These are phyloP conservation scores for Nannochloropsis salina DNA, from an alignment of 108 stramenopile species.

Conservation along the genomic window DNA sequence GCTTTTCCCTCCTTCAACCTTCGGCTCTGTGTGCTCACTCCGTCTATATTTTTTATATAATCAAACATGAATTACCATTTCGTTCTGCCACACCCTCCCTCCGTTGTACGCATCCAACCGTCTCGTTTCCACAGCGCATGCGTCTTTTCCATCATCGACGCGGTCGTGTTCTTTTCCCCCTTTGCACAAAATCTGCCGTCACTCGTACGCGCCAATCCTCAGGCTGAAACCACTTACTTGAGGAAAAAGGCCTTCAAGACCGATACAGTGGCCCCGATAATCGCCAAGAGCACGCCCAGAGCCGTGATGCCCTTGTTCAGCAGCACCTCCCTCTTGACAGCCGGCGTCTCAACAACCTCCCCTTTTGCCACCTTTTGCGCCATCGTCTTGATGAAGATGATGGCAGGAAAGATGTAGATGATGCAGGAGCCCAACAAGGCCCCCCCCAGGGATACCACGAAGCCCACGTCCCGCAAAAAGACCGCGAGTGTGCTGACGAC, in stretches of 20 bases:
- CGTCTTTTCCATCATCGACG: too few relatives aligned
- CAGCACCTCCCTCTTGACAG: conserved; percentile 30
- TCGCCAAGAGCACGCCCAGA: conserved; percentile 37
- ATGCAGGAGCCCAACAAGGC: conserved; percentile 70
- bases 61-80: too few relatives aligned
- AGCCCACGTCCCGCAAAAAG: conserved; percentile 73
- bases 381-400: conserved; percentile 56
- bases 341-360: neutral
- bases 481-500: conserved; percentile 43
- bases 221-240: neutral
- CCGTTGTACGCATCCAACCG: too few relatives aligned
- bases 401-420: conserved; percentile 71
- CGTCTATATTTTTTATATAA: too few relatives aligned
- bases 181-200: too few relatives aligned
- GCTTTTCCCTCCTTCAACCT: too few relatives aligned
- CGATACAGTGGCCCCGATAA: conserved; percentile 37
- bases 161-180: too few relatives aligned
- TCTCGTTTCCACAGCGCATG: too few relatives aligned
- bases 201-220: too few relatives aligned
- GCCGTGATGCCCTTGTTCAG: conserved; percentile 34
- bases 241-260: conserved; percentile 43
- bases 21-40: too few relatives aligned
- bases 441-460: conserved; percentile 76
- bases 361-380: conserved; percentile 22
- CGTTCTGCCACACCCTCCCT: too few relatives aligned